Conservation (phyloP, 345 rosid genomes). For the Populus deltoides region DNA sequence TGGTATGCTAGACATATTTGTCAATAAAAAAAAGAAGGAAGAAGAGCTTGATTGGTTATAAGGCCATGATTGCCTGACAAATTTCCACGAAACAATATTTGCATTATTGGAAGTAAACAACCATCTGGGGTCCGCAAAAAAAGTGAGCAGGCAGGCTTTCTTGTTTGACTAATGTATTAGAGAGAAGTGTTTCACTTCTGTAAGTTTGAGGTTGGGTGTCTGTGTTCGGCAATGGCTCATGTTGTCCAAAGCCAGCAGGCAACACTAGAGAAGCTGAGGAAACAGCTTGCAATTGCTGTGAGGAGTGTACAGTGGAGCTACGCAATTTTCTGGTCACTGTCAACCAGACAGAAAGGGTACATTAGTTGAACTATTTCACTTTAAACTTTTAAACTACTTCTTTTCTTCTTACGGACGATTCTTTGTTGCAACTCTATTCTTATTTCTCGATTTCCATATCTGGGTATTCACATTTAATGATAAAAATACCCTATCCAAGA, state of each 20-base stretch:
- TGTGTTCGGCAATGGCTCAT: conserved; percentile 47
- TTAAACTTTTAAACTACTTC: not conserved
- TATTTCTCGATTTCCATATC: conserved; percentile 5
- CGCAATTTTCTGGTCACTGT: conserved; percentile 85
- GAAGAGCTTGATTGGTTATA: not conserved
- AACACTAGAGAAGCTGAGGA: conserved; percentile 45
- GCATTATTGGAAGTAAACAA: not conserved
- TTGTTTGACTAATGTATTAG: not conserved
- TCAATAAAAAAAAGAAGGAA: not conserved
- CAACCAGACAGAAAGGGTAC: conserved; percentile 69
- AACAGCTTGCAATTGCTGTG: conserved; percentile 77
- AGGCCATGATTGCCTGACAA: not conserved
- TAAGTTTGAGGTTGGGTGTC: not conserved
- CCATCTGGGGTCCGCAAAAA: not conserved
- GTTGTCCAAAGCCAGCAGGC: conserved; percentile 31
- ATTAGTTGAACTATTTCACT: not conserved
- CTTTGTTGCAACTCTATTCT: not conserved
- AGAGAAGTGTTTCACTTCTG: not conserved
- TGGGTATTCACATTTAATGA: not conserved
- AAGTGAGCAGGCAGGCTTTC: not conserved
- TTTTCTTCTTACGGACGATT: not conserved
- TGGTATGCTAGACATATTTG: not conserved
- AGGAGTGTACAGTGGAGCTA: conserved; percentile 92
- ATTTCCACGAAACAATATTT: not conserved
- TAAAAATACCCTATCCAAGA: not conserved